Conservation (phyloP, 2,329 filamentous ascomycete species). For the Fusarium sarcochroum region DNA sequence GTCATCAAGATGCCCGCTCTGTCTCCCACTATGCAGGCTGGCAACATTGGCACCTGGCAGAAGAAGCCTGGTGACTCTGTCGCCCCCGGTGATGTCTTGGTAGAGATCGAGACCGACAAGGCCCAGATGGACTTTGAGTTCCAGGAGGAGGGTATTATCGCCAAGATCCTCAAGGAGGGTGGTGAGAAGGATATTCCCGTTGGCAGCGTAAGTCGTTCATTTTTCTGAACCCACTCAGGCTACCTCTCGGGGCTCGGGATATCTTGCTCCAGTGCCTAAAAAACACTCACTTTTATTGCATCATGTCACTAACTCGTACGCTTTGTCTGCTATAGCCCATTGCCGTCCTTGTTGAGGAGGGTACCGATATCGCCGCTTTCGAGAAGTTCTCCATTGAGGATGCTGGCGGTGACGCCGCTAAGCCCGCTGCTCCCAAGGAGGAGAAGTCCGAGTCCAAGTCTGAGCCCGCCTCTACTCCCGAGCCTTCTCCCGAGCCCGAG, state of each 20-base stretch:
- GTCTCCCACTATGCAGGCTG: slow-evolving; percentile 96
- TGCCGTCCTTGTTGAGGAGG: slow-evolving; percentile 93
- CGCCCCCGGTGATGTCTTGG: slow-evolving; percentile 91
- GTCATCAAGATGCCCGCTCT: slow-evolving; percentile 98
- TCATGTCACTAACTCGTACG: slow-evolving; percentile 26
- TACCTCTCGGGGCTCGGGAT: slow-evolving; percentile 33
- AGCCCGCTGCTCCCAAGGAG: slow-evolving; percentile 76
- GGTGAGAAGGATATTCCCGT: slow-evolving; percentile 95
- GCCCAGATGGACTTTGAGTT: slow-evolving; percentile 99
- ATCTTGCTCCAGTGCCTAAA: slow-evolving; percentile 29
- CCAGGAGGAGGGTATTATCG: slow-evolving; percentile 96
- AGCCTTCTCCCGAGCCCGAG: slow-evolving; percentile 68
- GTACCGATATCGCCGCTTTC: slow-evolving; percentile 87
- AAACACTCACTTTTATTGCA: slow-evolving; percentile 5
- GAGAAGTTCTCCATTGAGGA: slow-evolving; percentile 90
- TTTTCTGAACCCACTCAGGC: slow-evolving; percentile 27
- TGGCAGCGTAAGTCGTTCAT: slow-evolving; percentile 81
- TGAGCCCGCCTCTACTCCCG: slow-evolving; percentile 63
- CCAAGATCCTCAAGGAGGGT: slow-evolving; percentile 92
- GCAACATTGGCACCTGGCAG: slow-evolving; percentile 97
- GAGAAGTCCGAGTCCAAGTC: slow-evolving; percentile 73
- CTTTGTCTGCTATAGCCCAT: slow-evolving; percentile 77
- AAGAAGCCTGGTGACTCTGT: slow-evolving; percentile 94
- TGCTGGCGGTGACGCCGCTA: slow-evolving; percentile 81
- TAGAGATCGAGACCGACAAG: slow-evolving; percentile 99